Conservation (phyloP, 1,284 basidiomycete species). For the Sphaerobolus stellatus region DNA sequence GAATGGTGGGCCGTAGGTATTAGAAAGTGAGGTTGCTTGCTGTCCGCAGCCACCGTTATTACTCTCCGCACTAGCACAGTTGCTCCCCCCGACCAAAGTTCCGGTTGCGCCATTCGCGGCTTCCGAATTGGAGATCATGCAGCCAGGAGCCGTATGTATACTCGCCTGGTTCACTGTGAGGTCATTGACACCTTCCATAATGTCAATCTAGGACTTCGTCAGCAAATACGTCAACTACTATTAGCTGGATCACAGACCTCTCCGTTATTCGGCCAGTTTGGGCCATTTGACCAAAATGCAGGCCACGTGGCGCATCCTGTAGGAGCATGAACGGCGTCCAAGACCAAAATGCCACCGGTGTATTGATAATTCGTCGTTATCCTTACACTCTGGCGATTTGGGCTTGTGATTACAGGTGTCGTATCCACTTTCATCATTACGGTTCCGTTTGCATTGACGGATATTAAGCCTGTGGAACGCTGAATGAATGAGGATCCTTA, state of each 20-base stretch:
- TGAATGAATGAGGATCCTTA: slow-evolving; percentile 25
- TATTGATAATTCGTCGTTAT: slow-evolving; percentile 66
- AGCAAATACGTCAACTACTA: background rate
- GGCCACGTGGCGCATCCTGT: slow-evolving; percentile 88
- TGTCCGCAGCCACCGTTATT: slow-evolving; percentile 68
- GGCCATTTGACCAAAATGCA: slow-evolving; percentile 53
- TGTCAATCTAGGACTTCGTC: slow-evolving; percentile 67
- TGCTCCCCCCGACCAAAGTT: slow-evolving; percentile 60
- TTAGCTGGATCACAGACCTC: slow-evolving; percentile 18
- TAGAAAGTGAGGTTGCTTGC: slow-evolving; percentile 21
- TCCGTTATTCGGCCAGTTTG: slow-evolving; percentile 11
- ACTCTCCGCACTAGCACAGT: slow-evolving; percentile 66
- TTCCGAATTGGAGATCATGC: slow-evolving; percentile 49
- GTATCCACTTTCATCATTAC: slow-evolving; percentile 84
- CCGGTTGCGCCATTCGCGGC: slow-evolving; percentile 55
- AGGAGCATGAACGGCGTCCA: slow-evolving; percentile 87
- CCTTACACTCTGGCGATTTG: slow-evolving; percentile 71
- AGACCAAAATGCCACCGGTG: slow-evolving; percentile 68
- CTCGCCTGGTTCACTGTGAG: slow-evolving; percentile 80
- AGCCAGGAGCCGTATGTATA: slow-evolving; percentile 74
- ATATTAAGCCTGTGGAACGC: slow-evolving; percentile 50
- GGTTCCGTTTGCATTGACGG: slow-evolving; percentile 66
- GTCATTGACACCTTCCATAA: slow-evolving; percentile 79
- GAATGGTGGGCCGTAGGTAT: slow-evolving; percentile 62
- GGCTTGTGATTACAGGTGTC: slow-evolving; percentile 63